Evolutionary conservation across 805 yeast genomes (phyloP), one percentile per base, ranked within the genome.

Genomic region (Sugiyamaella boreocaroliniensis): DNA sequence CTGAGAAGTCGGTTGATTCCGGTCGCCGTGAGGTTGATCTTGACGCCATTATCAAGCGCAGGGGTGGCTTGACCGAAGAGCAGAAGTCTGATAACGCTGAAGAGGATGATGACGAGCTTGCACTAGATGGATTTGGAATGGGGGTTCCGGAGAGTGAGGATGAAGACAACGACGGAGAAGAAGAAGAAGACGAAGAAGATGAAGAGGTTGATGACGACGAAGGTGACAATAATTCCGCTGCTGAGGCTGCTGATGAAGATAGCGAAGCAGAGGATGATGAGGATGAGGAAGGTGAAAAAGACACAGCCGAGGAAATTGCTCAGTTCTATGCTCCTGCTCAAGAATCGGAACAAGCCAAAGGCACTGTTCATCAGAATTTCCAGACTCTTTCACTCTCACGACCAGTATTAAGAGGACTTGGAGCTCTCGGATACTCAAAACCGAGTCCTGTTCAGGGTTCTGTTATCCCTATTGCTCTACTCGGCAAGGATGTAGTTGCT

Each of bases 381-480:
- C 85, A 86, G 61, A 75, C 86, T 0, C 72, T 93, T 51, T 83
- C 86, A 46, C 76, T 93, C 26, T 89, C 98, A 1, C 81, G 99
- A 63, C 99, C 99, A 1, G 80, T 92, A 11, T 72, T 92, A 56
- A 86, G 86, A 64, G 96, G 95, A 40, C 71, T 93, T 50, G 76
- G 86, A 12, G 82, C 82, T 32, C 74, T 93, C 40, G 95, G 95
- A 6, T 93, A 90, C 67, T 66, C 81, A n/a, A 79, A 78, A 48
- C 99, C 99, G 7, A 86, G 97, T 0, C 96, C 97, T 12, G 88
- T 93, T 72, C 99, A 93, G 73, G 76, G 90, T 55, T 86, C 97
- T 0, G 81, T 95, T 8, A 90, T 93, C 56, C 99, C 99, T 12
- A 82, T 92, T 53, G 96, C 97, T 1, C 75, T 93, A 42, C 68